Base-by-base conservation (phyloP, 75 land plant species). In the Pinus tabuliformis region DNA sequence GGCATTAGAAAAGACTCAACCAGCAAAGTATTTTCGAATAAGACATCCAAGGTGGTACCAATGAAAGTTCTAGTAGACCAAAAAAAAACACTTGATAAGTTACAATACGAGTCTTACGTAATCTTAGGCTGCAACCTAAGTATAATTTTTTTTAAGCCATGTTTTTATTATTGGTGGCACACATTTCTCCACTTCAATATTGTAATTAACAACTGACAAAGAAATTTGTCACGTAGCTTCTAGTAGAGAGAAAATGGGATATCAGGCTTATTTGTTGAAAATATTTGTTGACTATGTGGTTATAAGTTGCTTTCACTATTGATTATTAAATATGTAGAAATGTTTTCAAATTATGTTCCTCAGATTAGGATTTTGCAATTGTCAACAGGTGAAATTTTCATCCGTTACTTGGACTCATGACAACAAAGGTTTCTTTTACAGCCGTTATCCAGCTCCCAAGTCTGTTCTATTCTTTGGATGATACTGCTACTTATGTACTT, bases 351-450 rank as follows among this genome's bases (percentile, higher is more conserved):
- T 42, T 42, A 9, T 68, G 42, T 37, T 36, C 7, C 72, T 42
- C 54, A 49, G 1, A 1, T 15, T 26, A 2, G 54, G 54, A 9
- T 49, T 49, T 49, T 49, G 54, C 54, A 49, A 49, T 49, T 49
- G 11, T 49, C 54, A 49, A 45, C 92, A 97, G 99, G 98, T 95
- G 16, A 97, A 97, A 75, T 95, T 97, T 80, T 88, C 96, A 15
- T 68, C 83, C 45, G 84, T 95, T 70, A 75, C 83, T 66, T 97
- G 99, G 99, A 97, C 98, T 1, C 92, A 88, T 85, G 99, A 97
- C 77, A 80, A 87, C 85, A 97, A 89, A 86, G 99, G 99, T 2
- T 97, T 97, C 76, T 97, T 97, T 85, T 97, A 97, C 72, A 82
- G 94, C 70, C 94, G 98, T 11, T 97, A 85, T 81, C 99, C 99